Evolutionary conservation across 345 rosid species (phyloP), one percentile per base, ranked within the genome.

Genomic region (Eucalyptus curtisii): DNA sequence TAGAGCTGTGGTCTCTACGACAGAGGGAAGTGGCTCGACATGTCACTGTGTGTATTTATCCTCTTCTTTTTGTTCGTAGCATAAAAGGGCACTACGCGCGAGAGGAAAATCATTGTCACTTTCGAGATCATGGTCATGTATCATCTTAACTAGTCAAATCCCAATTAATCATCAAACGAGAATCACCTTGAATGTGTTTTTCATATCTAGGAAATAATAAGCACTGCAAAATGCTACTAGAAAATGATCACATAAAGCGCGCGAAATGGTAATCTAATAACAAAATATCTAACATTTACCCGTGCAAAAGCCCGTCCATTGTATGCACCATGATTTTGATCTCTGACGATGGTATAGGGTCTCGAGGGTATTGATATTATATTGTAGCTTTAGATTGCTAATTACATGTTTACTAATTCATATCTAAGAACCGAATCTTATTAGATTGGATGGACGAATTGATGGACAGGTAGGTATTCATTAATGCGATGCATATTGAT

Each of bases 231-330:
- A 40, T 40, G 10, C 6, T 7, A 4, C 7, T 3, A 3, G 5
- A 37, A 40, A 20, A 40, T 5, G 4, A 76, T 37, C 8, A 33
- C 1, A 2, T 10, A 3, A 1, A 76, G 3, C 2, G 0, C 1
- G 16, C 5, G 0, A 11, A 0, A 0, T 6, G 8, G 4, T 37
- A 20, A 76, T 10, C 13, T 20, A 20, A 19, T 22, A 42, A 4
- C 2, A 5, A 37, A 11, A 37, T 10, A 37, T 37, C 8, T 37
- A 40, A 37, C 30, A 6, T 12, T 76, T 76, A 20, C 15, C 4
- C 3, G 3, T 76, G 42, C 4, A 55, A 37, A 76, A 76, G 15
- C 13, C 14, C 9, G 0, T 37, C 4, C 27, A 19, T 40, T 2
- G 3, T 1, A 20, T 37, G 47, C 15, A 7, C 5, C 0, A 1